phyloP scores from a whole-genome alignment of 129 eudicot genomes.

The Oenanthe sinensis region DNA sequence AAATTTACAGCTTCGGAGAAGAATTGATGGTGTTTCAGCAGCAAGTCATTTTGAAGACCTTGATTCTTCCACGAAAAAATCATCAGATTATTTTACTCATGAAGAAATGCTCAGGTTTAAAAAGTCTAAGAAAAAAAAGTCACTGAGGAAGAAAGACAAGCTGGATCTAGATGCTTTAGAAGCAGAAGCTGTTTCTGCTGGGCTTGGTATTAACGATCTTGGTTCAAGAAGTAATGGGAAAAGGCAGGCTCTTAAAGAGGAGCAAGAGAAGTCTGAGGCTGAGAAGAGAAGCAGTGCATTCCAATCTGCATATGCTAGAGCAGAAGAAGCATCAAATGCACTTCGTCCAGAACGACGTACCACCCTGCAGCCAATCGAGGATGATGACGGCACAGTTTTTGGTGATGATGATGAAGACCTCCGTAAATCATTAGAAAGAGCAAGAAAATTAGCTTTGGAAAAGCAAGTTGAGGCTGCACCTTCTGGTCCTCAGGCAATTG shows the following conservation, averaged over 20 bases:
- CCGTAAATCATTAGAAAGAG: constrained; percentile 64
- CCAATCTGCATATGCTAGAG: constrained; percentile 67
- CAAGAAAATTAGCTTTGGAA: constrained; percentile 73
- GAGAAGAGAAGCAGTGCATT: constrained; percentile 65
- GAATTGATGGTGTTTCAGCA: constrained; percentile 61
- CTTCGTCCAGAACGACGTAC: constrained; percentile 40
- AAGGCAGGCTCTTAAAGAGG: constrained; percentile 61
- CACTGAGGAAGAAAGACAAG: constrained; percentile 83
- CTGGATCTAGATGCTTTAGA: constrained; percentile 80
- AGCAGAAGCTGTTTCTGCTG: constrained; percentile 88
- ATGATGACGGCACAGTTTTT: constrained; percentile 55
- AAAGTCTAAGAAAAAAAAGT: constrained; percentile 95
- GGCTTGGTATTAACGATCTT: constrained; percentile 75
- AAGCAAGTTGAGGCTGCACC: constrained; percentile 36
- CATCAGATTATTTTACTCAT: constrained; percentile 76
- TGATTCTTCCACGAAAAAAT: constrained; percentile 35
- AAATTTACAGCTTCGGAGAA: constrained; percentile 63
- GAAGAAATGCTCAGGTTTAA: constrained; percentile 88
- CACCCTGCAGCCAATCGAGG: constrained; percentile 33
- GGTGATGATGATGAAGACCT: constrained; percentile 94
- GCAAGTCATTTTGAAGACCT: constrained; percentile 55
- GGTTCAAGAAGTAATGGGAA: constrained; percentile 78
- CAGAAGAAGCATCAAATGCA: constrained; percentile 90
- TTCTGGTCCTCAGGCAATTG: constrained; percentile 45
- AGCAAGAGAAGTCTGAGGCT: constrained; percentile 73